Base-by-base conservation (phyloP, 495 filamentous ascomycete genomes). In the Thermothielavioides terrestris region DNA sequence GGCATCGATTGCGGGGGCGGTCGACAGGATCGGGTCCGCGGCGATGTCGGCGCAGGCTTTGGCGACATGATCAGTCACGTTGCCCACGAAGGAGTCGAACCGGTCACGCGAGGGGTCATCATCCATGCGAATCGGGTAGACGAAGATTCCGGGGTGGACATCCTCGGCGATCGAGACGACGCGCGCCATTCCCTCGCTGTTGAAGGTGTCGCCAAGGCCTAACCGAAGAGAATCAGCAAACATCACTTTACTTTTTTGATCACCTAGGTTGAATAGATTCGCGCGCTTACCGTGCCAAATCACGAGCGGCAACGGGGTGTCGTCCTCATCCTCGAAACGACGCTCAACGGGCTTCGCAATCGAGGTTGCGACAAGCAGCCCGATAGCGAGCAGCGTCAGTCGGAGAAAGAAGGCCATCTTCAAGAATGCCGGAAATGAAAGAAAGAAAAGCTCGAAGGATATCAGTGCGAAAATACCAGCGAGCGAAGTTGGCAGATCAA, bases 11-110 rank as follows among this genome's bases (percentile, higher is more conserved):
- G 84, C 86, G 0, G 83, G 81, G 5, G 87, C 86, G 12, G 82
- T 83, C 36, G 83, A 83, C 15, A 95, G 80, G 66, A 89, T 85
- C 1, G 85, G 85, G 58, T 95, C 79, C 2, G 74, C 45, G 53
- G 83, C 76, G 38, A 98, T 78, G 61, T 90, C 86, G 4, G 68
- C 74, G 80, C 92, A 98, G 45, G 91, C 90, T 47, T 78, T 67
- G 20, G 71, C 74, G 38, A 98, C 56, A 66, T 98, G 94, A 25
- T 77, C 69, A 12, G 86, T 89, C 5, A 96, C 65, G 69, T 95
- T 94, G 57, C 92, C 92, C 56, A 94, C 78, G 76, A 95, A 98
- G 60, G 84, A 90, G 12, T 85, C 85, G 45, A 77, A 80, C 25
- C 85, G 82, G 72, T 98, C 92, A 55, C 63, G 68, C 44, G 57